These are phyloP conservation scores for Chalaropsis thielavioides DNA, from an alignment of 2,329 filamentous ascomycete species.

Conservation along the genomic window DNA sequence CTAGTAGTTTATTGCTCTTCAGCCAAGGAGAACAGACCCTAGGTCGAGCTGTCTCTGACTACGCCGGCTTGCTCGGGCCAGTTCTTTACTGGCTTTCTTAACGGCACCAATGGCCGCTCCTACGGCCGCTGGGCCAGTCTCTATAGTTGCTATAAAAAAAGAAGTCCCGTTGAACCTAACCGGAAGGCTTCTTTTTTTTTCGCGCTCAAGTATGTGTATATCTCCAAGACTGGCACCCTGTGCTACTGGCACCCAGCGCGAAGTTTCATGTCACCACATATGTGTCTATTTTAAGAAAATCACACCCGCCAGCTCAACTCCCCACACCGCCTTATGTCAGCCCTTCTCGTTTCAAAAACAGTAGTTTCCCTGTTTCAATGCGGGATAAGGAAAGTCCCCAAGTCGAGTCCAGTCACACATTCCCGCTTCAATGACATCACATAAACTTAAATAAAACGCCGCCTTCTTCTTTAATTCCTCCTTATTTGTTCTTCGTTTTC, in stretches of 20 bases:
- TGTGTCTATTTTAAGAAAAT: conserved; percentile 5
- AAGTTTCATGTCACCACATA: neutral
- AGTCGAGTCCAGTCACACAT: neutral
- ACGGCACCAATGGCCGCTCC: neutral
- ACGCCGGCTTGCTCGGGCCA: neutral
- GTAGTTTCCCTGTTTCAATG: neutral
- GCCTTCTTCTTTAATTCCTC: no score
- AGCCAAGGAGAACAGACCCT: no score
- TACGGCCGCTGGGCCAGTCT: neutral
- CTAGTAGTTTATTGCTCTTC: no score
- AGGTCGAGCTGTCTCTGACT: neutral
- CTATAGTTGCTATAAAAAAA: neutral
- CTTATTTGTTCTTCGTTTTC: no score
- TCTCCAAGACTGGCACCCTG: neutral
- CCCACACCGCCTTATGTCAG: neutral
- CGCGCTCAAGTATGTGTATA: neutral
- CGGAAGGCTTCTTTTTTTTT: neutral
- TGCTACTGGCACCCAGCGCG: neutral
- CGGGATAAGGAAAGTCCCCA: neutral
- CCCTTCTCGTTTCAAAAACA: neutral
- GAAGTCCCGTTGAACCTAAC: neutral
- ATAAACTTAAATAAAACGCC: neutral
- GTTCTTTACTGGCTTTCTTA: neutral
- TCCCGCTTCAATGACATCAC: neutral
- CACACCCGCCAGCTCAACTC: neutral